Evolutionary conservation across 768 basidiomycete species (phyloP).

Genomic region (Podaxis sp.): DNA sequence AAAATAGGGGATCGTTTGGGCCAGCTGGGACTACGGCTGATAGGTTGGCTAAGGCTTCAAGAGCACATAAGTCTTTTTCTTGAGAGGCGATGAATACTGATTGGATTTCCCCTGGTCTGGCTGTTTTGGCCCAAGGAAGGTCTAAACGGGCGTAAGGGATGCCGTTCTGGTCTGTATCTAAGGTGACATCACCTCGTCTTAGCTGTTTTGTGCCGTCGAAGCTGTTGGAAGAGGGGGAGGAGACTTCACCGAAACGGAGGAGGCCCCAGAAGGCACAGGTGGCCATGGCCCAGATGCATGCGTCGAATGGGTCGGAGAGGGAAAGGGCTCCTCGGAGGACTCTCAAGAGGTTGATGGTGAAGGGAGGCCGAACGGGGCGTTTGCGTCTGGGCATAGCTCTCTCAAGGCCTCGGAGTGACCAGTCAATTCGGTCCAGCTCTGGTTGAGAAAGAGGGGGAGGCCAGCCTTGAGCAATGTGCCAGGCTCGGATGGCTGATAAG

Average conservation of each 20-base stretch:
- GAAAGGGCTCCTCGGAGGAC: constrained; percentile 15
- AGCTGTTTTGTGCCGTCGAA: constrained; percentile 25
- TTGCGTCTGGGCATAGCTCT: constrained; percentile 16
- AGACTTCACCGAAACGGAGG: constrained; percentile 36
- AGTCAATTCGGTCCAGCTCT: constrained; percentile 22
- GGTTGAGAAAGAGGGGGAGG: constrained; percentile 24
- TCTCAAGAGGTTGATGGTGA: constrained; percentile 31
- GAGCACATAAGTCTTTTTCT: constrained; percentile 25
- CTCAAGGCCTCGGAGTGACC: constrained; percentile 28
- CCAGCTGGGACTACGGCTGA: constrained; percentile 24
- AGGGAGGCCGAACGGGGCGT: constrained; percentile 28
- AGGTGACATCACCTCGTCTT: constrained; percentile 18
- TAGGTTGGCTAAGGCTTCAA: constrained; percentile 30
- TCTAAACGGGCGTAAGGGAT: constrained; percentile 26
- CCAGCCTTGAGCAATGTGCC: constrained; percentile 40
- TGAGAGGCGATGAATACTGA: constrained; percentile 22
- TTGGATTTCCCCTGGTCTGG: constrained; percentile 29
- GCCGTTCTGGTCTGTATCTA: constrained; percentile 24
- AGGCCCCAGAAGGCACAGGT: constrained; percentile 38
- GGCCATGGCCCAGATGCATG: constrained; percentile 36
- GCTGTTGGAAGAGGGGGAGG: constrained; percentile 19
- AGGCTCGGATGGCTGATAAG: constrained; percentile 32
- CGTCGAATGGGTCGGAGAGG: constrained; percentile 32
- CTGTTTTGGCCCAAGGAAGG: constrained; percentile 36
- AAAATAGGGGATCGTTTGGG: constrained; percentile 31